Evolutionary conservation across 2,329 filamentous ascomycete species (phyloP), one percentile per base, ranked within the genome.

Genomic region (Annulohypoxylon truncatum): DNA sequence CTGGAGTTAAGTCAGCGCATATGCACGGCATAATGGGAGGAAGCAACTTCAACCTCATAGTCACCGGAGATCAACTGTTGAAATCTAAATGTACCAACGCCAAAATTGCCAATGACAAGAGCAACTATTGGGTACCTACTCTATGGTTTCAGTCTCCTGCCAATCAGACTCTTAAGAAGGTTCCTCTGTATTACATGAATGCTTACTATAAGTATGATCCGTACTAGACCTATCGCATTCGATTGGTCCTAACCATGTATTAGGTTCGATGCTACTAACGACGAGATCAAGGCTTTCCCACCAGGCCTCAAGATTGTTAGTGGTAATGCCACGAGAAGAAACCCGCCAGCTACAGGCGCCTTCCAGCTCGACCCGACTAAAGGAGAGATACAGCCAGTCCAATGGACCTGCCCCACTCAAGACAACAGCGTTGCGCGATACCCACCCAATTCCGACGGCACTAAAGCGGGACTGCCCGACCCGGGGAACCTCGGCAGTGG

Each of bases 111-210:
- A 86, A 85, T 53, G 91, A 93, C 79, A 83, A 87, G 75, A 90
- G 86, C 71, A 90, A 90, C 77, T 94, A 94, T 82, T 94, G 92
- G 92, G 89, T 89, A 59, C 91, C 92, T 1, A 82, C 83, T 31
- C 80, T 94, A 1, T 93, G 89, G 79, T 92, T 90, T 78, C 79
- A 83, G 70, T 85, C 90, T 67, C 83, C 87, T 71, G 79, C 84
- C 70, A 87, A 89, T 67, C 86, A 86, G 52, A 84, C 84, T 47
- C 86, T 92, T 70, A 86, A 89, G 77, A 82, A 84, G 20, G 91
- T 93, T n/a, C 83, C 88, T 33, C 81, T 91, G 63, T 89, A 90
- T 73, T 92, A 92, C 74, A 89, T 90, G 85, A 89, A 89, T 72
- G 85, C 85, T 67, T 95, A 95, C 81, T 94, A 94, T 79, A 88